phyloP scores from a whole-genome alignment of 192 early-diverging fungal genomes.

The Coemansia guatemalensis region DNA sequence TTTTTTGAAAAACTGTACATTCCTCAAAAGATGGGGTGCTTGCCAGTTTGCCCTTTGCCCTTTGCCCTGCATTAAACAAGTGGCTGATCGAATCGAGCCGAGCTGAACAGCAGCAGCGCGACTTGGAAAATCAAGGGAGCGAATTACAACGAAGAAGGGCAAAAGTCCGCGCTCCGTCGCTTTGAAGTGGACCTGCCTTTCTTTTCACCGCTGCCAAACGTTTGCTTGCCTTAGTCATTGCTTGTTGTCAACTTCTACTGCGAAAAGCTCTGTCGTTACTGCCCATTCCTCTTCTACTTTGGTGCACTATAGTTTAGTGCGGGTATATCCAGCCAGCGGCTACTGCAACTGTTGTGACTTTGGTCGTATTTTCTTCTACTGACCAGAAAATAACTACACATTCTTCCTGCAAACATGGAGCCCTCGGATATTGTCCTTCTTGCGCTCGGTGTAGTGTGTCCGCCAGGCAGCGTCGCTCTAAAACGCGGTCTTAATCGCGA shows the following conservation, averaged over 20 bases:
- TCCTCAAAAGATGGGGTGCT: too few relatives aligned
- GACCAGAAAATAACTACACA: background rate
- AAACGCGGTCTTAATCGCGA: constrained; percentile 64
- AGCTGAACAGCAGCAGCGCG: background rate
- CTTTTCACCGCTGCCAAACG: background rate
- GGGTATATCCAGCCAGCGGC: background rate
- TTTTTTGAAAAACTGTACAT: too few relatives aligned
- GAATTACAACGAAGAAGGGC: background rate
- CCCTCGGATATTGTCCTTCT: constrained; percentile 50
- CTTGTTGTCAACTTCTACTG: background rate
- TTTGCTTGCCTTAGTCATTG: background rate
- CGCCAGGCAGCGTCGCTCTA: constrained; percentile 64
- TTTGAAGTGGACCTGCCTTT: background rate
- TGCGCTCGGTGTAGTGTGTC: constrained; percentile 52
- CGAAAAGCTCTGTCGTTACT: background rate
- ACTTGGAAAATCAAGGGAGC: background rate
- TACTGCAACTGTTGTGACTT: background rate
- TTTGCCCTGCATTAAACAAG: background rate
- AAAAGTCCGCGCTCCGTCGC: background rate
- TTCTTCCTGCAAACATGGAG: constrained; percentile 25
- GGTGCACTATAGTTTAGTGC: constrained; percentile 3
- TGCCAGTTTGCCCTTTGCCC: too few relatives aligned
- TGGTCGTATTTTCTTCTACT: constrained; percentile 6
- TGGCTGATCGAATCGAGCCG: background rate
- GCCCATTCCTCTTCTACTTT: background rate